A percentile compares a stretch with the other conserved stretches of the same genome.
phyloP scores from a whole-genome alignment of 305 asterid genomes.

The Euphrasia arctica region DNA sequence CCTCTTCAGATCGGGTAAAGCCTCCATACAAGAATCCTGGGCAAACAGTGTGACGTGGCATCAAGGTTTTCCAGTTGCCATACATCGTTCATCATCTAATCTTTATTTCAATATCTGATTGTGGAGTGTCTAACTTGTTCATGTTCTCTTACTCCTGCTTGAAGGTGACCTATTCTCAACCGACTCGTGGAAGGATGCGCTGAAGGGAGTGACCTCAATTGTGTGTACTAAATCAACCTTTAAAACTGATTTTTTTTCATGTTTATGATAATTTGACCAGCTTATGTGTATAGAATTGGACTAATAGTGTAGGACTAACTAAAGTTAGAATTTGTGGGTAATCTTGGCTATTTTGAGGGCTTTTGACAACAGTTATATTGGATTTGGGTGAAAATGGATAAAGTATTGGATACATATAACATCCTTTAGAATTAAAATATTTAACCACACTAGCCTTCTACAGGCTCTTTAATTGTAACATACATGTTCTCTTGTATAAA shows the following conservation, averaged over 20 bases:
- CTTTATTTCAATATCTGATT: conserved; percentile 16
- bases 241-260: background rate
- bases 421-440: too few relatives aligned
- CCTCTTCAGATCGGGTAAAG: conserved; percentile 75
- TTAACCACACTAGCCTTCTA: too few relatives aligned
- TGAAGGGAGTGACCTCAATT: conserved; percentile 87
- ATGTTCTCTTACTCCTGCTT: conserved; percentile 29
- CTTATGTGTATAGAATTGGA: too few relatives aligned
- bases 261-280: too few relatives aligned
- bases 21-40: conserved; percentile 80
- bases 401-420: too few relatives aligned
- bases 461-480: too few relatives aligned
- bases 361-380: too few relatives aligned
- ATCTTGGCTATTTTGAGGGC: too few relatives aligned
- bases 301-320: too few relatives aligned
- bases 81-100: conserved; percentile 19
- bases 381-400: too few relatives aligned
- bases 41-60: conserved; percentile 74
- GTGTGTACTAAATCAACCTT: conserved; percentile 48
- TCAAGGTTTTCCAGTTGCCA: conserved; percentile 57
- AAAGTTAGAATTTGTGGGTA: too few relatives aligned
- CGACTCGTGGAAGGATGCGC: conserved; percentile 83
- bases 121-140: conserved; percentile 20
- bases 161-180: conserved; percentile 63
- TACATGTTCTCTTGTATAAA: too few relatives aligned